Conservation (phyloP, 129 eudicot species). For the Ambrosia trifida region DNA sequence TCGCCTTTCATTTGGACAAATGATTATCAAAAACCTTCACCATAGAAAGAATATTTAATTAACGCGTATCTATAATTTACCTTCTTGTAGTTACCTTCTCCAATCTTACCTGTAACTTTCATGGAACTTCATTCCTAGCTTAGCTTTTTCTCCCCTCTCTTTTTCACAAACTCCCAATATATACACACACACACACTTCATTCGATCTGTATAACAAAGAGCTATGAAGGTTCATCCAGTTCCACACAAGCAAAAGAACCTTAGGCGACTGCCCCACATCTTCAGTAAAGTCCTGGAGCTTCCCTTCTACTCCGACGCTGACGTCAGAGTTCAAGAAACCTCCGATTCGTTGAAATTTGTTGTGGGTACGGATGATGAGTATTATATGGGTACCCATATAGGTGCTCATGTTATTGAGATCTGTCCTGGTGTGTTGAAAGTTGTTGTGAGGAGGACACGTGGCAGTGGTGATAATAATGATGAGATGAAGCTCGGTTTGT, state of each 20-base stretch:
- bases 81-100: background rate
- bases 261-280: slow-evolving; percentile 88
- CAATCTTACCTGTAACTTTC: slow-evolving; percentile 16
- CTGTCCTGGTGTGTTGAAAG: no score
- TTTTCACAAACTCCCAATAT: slow-evolving; percentile 6
- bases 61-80: background rate
- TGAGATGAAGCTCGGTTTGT: no score
- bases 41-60: no score
- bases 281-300: slow-evolving; percentile 88
- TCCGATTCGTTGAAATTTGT: no score
- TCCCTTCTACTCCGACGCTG: slow-evolving; percentile 78
- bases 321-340: slow-evolving; percentile 58
- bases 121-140: slow-evolving; percentile 14
- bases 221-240: slow-evolving; percentile 81
- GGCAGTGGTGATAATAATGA: no score
- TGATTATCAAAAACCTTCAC: no score
- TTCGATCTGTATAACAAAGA: background rate
- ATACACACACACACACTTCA: background rate
- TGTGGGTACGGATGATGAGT: no score
- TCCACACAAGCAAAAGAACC: slow-evolving; percentile 67
- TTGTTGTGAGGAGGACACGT: no score
- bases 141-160: slow-evolving; percentile 15
- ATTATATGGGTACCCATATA: no score
- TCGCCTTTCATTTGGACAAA: no score
- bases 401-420: no score